phyloP scores from a whole-genome alignment of 495 filamentous ascomycete genomes.

The Lophium mytilinum region DNA sequence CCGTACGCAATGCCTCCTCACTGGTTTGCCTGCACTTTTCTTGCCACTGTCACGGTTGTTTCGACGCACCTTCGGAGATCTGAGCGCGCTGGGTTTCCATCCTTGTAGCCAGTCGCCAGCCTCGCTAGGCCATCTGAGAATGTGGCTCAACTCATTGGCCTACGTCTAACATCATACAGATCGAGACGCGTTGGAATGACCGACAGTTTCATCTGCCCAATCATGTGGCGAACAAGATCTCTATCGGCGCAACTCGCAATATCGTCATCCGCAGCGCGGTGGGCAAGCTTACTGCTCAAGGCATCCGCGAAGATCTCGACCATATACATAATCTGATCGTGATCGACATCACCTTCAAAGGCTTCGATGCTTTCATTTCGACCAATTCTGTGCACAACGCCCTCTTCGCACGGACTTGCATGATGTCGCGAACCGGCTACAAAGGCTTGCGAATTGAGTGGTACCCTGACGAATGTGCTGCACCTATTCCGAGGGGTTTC shows the following conservation, averaged over 20 bases:
- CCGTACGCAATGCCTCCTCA: not conserved
- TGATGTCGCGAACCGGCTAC: constrained; percentile 70
- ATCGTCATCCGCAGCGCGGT: constrained; percentile 53
- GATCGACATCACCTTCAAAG: constrained; percentile 52
- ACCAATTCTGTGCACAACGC: constrained; percentile 75
- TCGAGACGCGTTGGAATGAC: constrained; percentile 64
- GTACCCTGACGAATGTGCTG: constrained; percentile 66
- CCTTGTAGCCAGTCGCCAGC: too few relatives aligned
- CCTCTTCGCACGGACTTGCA: constrained; percentile 65
- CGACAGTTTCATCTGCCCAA: constrained; percentile 62
- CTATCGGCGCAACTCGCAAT: constrained; percentile 67
- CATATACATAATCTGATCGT: constrained; percentile 76
- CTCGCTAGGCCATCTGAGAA: not conserved
- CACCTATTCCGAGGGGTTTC: constrained; percentile 42
- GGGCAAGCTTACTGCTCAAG: constrained; percentile 51
- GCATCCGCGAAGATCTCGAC: constrained; percentile 65
- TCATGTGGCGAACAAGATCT: constrained; percentile 59
- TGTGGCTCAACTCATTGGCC: not conserved
- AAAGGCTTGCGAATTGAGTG: constrained; percentile 66
- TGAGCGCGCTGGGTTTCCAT: not conserved
- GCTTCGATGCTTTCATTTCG: constrained; percentile 54
- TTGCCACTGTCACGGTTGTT: too few relatives aligned
- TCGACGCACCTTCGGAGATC: too few relatives aligned
- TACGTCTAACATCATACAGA: constrained; percentile 37
- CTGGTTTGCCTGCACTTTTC: not conserved